Base-by-base conservation (phyloP, 768 basidiomycete genomes). In the Leccinellum albellum region DNA sequence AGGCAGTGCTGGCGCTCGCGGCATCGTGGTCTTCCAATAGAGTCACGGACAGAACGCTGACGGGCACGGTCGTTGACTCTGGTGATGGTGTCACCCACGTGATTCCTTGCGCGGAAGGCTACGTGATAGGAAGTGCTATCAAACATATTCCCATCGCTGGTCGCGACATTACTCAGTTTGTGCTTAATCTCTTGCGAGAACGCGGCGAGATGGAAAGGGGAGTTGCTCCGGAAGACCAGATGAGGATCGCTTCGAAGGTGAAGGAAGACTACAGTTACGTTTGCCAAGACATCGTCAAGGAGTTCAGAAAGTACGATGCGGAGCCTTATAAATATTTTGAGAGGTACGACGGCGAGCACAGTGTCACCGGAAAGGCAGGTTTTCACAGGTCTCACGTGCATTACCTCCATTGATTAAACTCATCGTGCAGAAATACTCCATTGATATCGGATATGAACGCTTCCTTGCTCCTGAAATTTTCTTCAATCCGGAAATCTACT, bases 81-180 rank as follows among this genome's bases (percentile, higher is more conserved):
- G 97, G 97, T 56, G 97, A 99, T 70, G 97, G 97, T 79, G 97
- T 99, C 42, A 98, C 97, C 4, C 97, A 98, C 75, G 96, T 98
- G 57, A 98, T 98, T 68, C 89, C 90, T 54, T 87, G 84, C 55
- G 96, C 96, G 24, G 97, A 98, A 68, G 97, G 97, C 46, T 99
- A 98, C 72, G 97, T 99, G 64, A 98, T 99, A 67, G 97, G 97
- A 23, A 95, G 92, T 65, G 91, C 95, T 1, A 98, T 99, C 82
- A 98, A 98, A 74, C 94, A 98, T 69, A 94, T 99, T 68, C 97
- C 97, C 50, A 96, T 98, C 66, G 97, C 96, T 31, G 97, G 97
- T 13, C 90, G 96, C 61, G 96, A 98, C 72, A 97, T 99, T 74
- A 85, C 94, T 10, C 89, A 92, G 68, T 98, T 98, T 70, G 96